Conservation (phyloP, 352 stramenopile genomes). For the Phytopythium chamaehyphon region DNA sequence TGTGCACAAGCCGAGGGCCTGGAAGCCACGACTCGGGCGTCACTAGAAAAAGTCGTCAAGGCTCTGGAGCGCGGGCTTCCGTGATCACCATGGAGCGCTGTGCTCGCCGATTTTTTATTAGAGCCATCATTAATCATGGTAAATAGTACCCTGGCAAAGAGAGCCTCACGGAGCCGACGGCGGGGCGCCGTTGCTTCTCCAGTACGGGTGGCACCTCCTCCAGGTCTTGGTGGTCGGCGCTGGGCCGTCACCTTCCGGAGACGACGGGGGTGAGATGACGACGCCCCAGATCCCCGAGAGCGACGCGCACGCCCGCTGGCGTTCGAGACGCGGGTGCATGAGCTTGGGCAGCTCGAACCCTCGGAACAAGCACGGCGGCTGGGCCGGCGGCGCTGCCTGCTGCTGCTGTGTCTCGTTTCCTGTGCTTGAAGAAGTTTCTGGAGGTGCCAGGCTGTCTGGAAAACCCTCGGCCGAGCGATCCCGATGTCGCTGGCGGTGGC, state of each 20-base stretch:
- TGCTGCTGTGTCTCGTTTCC: background rate
- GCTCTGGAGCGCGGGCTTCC: constrained; percentile 14
- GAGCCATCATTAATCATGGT: background rate
- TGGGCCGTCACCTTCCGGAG: constrained; percentile 6
- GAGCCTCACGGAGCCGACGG: background rate
- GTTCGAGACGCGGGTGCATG: constrained; percentile 22
- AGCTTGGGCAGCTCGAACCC: constrained; percentile 10
- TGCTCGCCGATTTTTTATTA: too few relatives aligned
- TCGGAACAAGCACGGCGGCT: constrained; percentile 3
- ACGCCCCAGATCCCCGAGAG: constrained; percentile 20
- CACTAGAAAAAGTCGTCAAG: constrained; percentile 28
- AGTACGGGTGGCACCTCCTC: constrained; percentile 7
- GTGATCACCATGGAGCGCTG: background rate
- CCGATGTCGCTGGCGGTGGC: constrained; percentile 6
- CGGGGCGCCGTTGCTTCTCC: background rate
- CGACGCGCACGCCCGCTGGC: constrained; percentile 19
- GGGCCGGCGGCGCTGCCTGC: background rate
- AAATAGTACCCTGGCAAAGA: background rate
- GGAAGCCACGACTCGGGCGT: constrained; percentile 24
- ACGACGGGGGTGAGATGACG: constrained; percentile 12
- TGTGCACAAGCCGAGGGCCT: constrained; percentile 28
- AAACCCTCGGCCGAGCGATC: background rate
- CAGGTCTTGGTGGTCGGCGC: background rate
- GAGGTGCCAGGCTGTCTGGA: background rate
- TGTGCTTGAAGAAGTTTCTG: background rate